phyloP scores from a whole-genome alignment of 352 stramenopile genomes.

The Phytophthora palmivora region DNA sequence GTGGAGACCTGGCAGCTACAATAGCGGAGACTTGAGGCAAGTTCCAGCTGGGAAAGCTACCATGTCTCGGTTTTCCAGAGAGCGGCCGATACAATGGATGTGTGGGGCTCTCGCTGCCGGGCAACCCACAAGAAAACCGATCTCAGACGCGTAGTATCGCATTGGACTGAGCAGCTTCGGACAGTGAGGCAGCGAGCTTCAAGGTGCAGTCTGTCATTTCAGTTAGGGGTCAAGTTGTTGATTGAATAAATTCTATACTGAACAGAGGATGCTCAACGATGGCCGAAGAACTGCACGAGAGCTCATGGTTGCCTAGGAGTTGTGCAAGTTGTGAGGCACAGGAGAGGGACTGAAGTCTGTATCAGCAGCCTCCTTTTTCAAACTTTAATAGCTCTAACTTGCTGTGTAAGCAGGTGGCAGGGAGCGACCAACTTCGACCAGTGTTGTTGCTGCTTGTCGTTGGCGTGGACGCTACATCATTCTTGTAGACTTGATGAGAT shows the following conservation, averaged over 20 bases:
- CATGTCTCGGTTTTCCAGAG: slow-evolving; percentile 34
- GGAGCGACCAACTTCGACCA: too few relatives aligned
- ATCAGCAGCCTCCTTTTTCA: too few relatives aligned
- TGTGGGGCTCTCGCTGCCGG: slow-evolving; percentile 17
- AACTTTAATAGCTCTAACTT: too few relatives aligned
- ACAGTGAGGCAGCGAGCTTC: neutral
- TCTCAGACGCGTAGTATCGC: slow-evolving; percentile 14
- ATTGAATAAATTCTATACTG: neutral
- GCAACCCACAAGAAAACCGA: slow-evolving; percentile 30
- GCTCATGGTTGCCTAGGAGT: too few relatives aligned
- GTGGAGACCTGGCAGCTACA: slow-evolving; percentile 7
- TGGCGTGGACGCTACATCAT: too few relatives aligned
- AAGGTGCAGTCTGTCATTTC: neutral
- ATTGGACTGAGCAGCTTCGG: slow-evolving; percentile 11
- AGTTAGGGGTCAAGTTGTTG: neutral
- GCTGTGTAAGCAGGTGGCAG: too few relatives aligned
- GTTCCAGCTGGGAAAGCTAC: slow-evolving; percentile 26
- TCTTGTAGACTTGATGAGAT: too few relatives aligned
- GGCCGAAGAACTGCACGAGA: neutral
- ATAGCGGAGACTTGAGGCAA: slow-evolving; percentile 15
- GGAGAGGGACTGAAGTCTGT: too few relatives aligned
- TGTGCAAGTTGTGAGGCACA: too few relatives aligned
- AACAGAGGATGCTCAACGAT: neutral
- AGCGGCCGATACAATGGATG: slow-evolving; percentile 10
- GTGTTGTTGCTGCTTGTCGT: too few relatives aligned